Evolutionary conservation across 164 flowering plant genomes (phyloP), one percentile per base, ranked within the genome.

Genomic region (Vitis rupestris): DNA sequence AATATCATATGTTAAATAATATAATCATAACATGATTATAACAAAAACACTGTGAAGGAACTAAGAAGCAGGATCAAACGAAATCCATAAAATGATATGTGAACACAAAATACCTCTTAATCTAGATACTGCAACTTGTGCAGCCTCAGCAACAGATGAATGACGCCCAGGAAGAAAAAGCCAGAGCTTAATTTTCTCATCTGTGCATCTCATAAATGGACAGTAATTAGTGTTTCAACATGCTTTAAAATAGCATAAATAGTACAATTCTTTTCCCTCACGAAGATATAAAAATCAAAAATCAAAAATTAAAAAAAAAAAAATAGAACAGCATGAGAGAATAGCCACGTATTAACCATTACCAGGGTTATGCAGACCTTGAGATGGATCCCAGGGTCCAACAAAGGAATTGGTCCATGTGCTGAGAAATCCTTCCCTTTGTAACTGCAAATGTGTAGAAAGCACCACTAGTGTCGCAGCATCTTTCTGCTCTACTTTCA

Each of bases 351-450:
- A 7, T 15, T 37, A 64, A 57, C 31, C 10, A 70, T 74, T 82
- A 95, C 99, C 99, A 56, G 99, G 99, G 76, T 95, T 95, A 74
- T 95, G 93, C 68, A 87, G 51, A 56, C 99, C 99, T 85, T 93
- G 99, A 64, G 99, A 95, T 50, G 99, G 99, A 78, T 95, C 99
- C 99, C 99, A 95, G 12, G 99, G 99, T 52, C 99, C 99, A 73
- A 92, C 97, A 89, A 95, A 93, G 66, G 91, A 95, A 82, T 90
- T 95, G 11, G 97, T 95, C 99, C 99, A 95, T 54, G 98, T 68
- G 77, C 93, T 93, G 14, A 95, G 90, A 78, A 87, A 85, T 37
- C 97, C 97, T 76, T 87, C 89, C 81, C 90, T 90, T 76, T 91
- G 99, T 77, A 95, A 73, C 82, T 86, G 94, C 64, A 93, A 68